Base-by-base conservation (phyloP, 2,329 filamentous ascomycete genomes). In the Cercospora berteroae region DNA sequence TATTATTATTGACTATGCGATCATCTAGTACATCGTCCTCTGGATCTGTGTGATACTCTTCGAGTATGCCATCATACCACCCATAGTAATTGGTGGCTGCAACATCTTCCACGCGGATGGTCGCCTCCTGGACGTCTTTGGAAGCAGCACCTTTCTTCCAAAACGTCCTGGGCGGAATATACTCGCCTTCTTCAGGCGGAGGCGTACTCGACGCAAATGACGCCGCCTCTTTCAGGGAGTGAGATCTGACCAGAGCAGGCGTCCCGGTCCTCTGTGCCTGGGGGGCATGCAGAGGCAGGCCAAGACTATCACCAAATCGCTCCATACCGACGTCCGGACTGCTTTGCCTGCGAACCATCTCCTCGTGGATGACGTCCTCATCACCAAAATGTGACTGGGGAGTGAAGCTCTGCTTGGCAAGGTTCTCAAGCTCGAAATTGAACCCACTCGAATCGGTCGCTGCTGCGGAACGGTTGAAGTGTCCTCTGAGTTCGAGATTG, bases 51-150 rank as follows among this genome's bases (percentile, higher is more conserved):
- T 58, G 16, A 63, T 74, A 73, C 20, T 71, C 70, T 8, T 61
- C 55, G 64, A 72, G 50, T 0, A 75, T 55, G 12, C 64, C 69
- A 60, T 74, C 71, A 44, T 73, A 75, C 39, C 73, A 75, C 4
- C 65, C 72, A 63, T 75, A 75, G 59, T 72, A 74, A 20, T n/a
- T 62, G 1, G 69, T 74, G 42, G 72, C 63, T 31, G 72, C 55
- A 8, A 62, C 67, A 33, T 67, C 63, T 29, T 61, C 44, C 31
- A 52, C 48, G 12, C 31, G 31, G 7, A 57, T 50, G 1, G 48
- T 12, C n/a, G 27, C 50, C 61, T 20, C 13, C 13, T 5, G 12
- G 16, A 23, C 10, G 65, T n/a, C 23, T 63, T 48, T 62, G 60
- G 56, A 13, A 52, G 50, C 18, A 65, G 66, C 56, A 63, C n/a